A percentile compares a stretch with the other conserved stretches of the same genome.
Evolutionary conservation across 2,329 filamentous ascomycete genomes (phyloP).

Genomic region (Nectriaceae sp.): DNA sequence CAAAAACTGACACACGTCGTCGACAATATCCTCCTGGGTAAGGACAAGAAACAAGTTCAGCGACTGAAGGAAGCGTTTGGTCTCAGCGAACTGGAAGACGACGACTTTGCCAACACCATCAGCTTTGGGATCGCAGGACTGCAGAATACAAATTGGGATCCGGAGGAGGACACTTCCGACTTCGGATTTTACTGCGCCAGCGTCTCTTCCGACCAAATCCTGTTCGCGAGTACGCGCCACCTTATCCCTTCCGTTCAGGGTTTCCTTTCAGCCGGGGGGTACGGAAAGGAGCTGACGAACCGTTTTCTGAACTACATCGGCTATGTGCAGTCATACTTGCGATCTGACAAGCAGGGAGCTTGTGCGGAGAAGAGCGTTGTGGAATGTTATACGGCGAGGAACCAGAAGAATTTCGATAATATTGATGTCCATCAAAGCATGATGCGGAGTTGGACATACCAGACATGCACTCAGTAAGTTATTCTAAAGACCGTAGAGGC

Average conservation of each 20-base stretch:
- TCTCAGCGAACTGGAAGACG: slow-evolving; percentile 44
- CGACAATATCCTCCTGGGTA: slow-evolving; percentile 51
- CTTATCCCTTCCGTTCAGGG: slow-evolving; percentile 37
- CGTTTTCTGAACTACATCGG: slow-evolving; percentile 56
- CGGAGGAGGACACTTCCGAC: slow-evolving; percentile 39
- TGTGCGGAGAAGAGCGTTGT: slow-evolving; percentile 28
- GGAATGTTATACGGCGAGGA: slow-evolving; percentile 35
- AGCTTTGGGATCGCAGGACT: slow-evolving; percentile 43
- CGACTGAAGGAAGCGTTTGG: slow-evolving; percentile 51
- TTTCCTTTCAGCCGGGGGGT: slow-evolving; percentile 45
- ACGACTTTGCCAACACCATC: slow-evolving; percentile 51
- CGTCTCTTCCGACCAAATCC: slow-evolving; percentile 41
- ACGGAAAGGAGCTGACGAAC: slow-evolving; percentile 42
- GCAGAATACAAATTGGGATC: slow-evolving; percentile 57
- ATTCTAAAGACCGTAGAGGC: neutral
- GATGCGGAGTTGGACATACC: slow-evolving; percentile 51
- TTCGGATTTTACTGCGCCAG: slow-evolving; percentile 52
- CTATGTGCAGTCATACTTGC: slow-evolving; percentile 38
- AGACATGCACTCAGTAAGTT: slow-evolving; percentile 56
- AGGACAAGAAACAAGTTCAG: slow-evolving; percentile 42
- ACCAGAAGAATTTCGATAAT: slow-evolving; percentile 18
- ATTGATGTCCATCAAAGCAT: slow-evolving; percentile 21
- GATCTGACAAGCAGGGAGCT: slow-evolving; percentile 14
- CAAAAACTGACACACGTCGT: slow-evolving; percentile 57
- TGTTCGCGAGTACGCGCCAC: slow-evolving; percentile 44